Evolutionary conservation across 306 rosid species (phyloP).

Genomic region (Acacia acuminata): DNA sequence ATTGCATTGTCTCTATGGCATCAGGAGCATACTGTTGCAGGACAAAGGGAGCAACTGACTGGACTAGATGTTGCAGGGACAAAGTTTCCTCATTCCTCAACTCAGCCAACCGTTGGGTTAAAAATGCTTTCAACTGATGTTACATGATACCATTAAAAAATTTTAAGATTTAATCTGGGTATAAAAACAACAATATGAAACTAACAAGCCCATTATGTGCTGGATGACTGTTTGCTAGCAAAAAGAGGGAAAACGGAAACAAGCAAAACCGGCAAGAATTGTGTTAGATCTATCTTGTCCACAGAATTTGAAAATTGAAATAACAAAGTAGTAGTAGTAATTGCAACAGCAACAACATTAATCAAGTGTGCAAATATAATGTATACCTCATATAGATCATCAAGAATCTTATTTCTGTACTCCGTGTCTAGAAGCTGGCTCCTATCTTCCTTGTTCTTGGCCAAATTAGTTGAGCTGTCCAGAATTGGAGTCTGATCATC

Average conservation of each 20-base stretch:
- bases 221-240: neutral
- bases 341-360: neutral
- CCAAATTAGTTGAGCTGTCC: neutral
- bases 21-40: slow-evolving; percentile 6
- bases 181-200: neutral
- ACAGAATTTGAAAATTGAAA: neutral
- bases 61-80: neutral
- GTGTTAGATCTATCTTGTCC: neutral
- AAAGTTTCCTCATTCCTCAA: neutral
- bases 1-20: neutral
- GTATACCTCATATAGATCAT: slow-evolving; percentile 1
- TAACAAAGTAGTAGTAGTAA: neutral
- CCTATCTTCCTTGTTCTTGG: neutral
- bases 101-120: slow-evolving; percentile 3
- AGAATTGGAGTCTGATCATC: neutral
- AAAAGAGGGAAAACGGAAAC: neutral
- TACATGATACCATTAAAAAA: neutral
- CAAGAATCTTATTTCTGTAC: slow-evolving; percentile 13
- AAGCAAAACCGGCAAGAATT: neutral
- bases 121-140: slow-evolving; percentile 2
- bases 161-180: neutral
- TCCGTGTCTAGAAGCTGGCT: neutral
- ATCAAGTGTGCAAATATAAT: neutral
- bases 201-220: neutral
- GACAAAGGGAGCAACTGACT: neutral